A percentile compares a stretch with the other conserved stretches of the same genome.
phyloP scores from a whole-genome alignment of 2,329 filamentous ascomycete species.

The Colletotrichum aenigma region DNA sequence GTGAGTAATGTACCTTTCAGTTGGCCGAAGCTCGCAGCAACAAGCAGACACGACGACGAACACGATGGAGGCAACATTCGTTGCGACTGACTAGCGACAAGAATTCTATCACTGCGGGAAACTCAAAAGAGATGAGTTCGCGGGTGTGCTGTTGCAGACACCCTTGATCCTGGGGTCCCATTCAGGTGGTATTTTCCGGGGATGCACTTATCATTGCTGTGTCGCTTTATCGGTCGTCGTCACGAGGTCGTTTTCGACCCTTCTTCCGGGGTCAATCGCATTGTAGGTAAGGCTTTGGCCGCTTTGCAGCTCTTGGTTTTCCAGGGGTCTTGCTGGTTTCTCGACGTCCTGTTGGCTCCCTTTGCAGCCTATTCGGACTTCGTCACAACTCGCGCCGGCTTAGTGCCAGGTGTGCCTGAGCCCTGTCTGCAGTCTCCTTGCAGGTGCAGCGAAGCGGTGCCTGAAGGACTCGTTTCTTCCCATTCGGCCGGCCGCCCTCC shows the following conservation, averaged over 20 bases:
- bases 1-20: slow-evolving; percentile 5
- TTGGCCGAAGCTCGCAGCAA: neutral
- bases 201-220: neutral
- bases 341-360: neutral
- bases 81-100: neutral
- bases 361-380: neutral
- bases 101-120: neutral
- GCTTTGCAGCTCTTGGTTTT: neutral
- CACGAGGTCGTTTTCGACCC: neutral
- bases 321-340: neutral
- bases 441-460: neutral
- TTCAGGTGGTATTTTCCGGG: slow-evolving; percentile 17
- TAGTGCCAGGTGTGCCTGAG: neutral
- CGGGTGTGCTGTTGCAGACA: neutral
- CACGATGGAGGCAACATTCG: neutral
- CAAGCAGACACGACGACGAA: neutral
- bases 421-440: slow-evolving; percentile 1
- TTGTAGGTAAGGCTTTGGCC: neutral
- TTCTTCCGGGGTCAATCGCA: neutral
- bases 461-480: neutral
- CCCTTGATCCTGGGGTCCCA: slow-evolving; percentile 10
- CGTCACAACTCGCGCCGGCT: neutral
- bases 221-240: neutral
- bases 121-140: slow-evolving; percentile 11
- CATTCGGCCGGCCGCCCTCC: neutral